Evolutionary conservation across 2,329 filamentous ascomycete genomes (phyloP).

Genomic region (Tolypocladium inflatum): DNA sequence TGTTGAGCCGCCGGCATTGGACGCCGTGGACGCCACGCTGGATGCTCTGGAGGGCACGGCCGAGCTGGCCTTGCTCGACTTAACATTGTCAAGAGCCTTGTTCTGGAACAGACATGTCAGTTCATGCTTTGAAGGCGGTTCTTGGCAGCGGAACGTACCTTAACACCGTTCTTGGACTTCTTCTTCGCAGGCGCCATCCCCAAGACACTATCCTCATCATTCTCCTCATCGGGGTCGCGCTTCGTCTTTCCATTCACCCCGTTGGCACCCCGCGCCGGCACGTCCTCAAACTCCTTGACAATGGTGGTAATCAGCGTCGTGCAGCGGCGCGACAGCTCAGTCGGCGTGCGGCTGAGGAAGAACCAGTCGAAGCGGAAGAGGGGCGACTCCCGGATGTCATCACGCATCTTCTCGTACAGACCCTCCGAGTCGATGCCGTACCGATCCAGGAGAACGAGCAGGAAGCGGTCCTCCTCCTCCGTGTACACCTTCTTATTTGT

Average conservation of each 20-base stretch:
- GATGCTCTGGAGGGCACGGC: constrained; percentile 73
- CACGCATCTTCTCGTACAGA: constrained; percentile 89
- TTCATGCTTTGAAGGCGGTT: background rate
- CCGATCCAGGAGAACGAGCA: constrained; percentile 86
- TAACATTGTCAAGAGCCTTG: constrained; percentile 84
- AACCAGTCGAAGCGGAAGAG: constrained; percentile 99
- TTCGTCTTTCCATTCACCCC: constrained; percentile 61
- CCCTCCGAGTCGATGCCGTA: constrained; percentile 86
- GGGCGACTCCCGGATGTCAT: constrained; percentile 89
- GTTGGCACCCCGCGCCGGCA: constrained; percentile 43
- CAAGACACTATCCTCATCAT: constrained; percentile 72
- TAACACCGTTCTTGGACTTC: constrained; percentile 81
- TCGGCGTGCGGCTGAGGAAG: constrained; percentile 87
- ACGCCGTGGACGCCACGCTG: constrained; percentile 72
- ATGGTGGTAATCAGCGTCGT: constrained; percentile 91
- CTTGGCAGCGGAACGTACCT: constrained; percentile 43
- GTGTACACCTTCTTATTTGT: constrained; percentile 99
- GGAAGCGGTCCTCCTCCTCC: constrained; percentile 92
- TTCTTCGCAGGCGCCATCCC: constrained; percentile 85
- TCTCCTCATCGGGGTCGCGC: constrained; percentile 69
- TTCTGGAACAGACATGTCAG: constrained; percentile 48
- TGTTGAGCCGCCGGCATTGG: constrained; percentile 40
- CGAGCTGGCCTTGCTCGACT: constrained; percentile 69
- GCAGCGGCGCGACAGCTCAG: constrained; percentile 86
- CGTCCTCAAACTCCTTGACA: constrained; percentile 83